Evolutionary conservation across 352 stramenopile species (phyloP).

Genomic region (Pythium folliculosum): DNA sequence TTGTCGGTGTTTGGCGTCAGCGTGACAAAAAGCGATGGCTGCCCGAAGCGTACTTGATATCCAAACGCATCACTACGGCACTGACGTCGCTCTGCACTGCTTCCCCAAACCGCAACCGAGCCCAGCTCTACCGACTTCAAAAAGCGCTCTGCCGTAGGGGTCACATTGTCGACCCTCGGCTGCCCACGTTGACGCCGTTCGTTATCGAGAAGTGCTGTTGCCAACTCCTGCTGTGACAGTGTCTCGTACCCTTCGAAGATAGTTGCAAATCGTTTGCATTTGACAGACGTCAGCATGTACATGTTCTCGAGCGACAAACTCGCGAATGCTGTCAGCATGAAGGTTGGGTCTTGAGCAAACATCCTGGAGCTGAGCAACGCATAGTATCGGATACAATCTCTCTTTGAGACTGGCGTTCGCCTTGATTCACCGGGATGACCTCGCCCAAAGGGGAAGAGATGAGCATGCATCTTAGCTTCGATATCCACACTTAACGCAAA

Average conservation of each 20-base stretch:
- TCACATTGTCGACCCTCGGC: neutral
- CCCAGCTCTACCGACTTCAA: slow-evolving; percentile 18
- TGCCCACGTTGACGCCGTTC: slow-evolving; percentile 13
- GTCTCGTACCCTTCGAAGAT: slow-evolving; percentile 14
- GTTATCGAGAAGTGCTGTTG: slow-evolving; percentile 12
- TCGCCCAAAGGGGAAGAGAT: slow-evolving; percentile 21
- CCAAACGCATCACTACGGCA: slow-evolving; percentile 24
- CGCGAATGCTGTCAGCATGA: slow-evolving; percentile 15
- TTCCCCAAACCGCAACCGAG: slow-evolving; percentile 19
- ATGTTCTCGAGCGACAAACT: slow-evolving; percentile 17
- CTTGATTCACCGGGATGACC: slow-evolving; percentile 16
- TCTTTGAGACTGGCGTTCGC: slow-evolving; percentile 6
- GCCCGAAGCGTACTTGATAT: slow-evolving; percentile 20
- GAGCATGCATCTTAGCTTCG: slow-evolving; percentile 20
- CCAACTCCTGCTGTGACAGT: slow-evolving; percentile 3
- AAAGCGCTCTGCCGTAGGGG: slow-evolving; percentile 5
- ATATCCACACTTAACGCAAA: neutral
- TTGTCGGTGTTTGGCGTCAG: slow-evolving; percentile 20
- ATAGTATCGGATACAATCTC: slow-evolving; percentile 15
- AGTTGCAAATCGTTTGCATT: slow-evolving; percentile 2
- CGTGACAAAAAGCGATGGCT: slow-evolving; percentile 24
- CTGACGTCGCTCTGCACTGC: slow-evolving; percentile 11
- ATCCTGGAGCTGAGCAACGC: slow-evolving; percentile 11
- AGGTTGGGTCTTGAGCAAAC: slow-evolving; percentile 23
- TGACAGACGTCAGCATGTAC: slow-evolving; percentile 19